Percentiles rank a stretch among this genome's conserved stretches.
Evolutionary conservation across 163 green algal species (phyloP).

Genomic region (Coccomyxa subellipsoidea): DNA sequence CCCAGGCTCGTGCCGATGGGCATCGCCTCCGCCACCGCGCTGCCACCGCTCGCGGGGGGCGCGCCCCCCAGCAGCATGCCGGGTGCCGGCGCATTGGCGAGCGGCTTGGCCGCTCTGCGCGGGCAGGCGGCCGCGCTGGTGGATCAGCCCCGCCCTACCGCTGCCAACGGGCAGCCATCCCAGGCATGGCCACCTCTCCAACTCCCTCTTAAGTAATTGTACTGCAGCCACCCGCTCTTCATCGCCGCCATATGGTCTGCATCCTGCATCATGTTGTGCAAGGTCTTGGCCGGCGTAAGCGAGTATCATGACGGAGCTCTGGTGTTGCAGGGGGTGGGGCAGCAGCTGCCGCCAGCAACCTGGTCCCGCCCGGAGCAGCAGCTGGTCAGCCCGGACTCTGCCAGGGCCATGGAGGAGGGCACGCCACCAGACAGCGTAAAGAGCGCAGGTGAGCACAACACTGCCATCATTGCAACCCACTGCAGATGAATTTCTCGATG

Average conservation of each 20-base stretch:
- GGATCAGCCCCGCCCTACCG: too few species aligned
- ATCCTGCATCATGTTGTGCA: too few species aligned
- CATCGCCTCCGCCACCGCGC: too few species aligned
- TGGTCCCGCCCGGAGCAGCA: neutral
- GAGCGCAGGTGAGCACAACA: neutral
- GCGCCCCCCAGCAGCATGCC: neutral
- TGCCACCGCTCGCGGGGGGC: neutral
- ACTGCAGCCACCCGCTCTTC: too few species aligned
- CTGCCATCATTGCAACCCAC: too few species aligned
- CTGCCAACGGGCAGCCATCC: neutral
- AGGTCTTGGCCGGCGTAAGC: too few species aligned
- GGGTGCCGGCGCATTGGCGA: neutral
- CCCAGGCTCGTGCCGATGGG: neutral
- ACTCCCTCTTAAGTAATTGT: too few species aligned
- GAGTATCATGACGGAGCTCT: neutral
- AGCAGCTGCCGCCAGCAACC: neutral
- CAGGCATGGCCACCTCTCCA: neutral
- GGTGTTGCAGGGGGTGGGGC: neutral
- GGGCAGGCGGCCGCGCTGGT: too few species aligned
- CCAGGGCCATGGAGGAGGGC: neutral
- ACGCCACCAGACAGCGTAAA: neutral
- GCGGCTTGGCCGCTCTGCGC: neutral
- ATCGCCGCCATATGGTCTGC: neutral
- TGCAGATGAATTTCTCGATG: neutral
- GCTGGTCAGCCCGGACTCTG: neutral